Evolutionary conservation across 208 protist species (phyloP).

Genomic region (Trypanosoma lewisi): DNA sequence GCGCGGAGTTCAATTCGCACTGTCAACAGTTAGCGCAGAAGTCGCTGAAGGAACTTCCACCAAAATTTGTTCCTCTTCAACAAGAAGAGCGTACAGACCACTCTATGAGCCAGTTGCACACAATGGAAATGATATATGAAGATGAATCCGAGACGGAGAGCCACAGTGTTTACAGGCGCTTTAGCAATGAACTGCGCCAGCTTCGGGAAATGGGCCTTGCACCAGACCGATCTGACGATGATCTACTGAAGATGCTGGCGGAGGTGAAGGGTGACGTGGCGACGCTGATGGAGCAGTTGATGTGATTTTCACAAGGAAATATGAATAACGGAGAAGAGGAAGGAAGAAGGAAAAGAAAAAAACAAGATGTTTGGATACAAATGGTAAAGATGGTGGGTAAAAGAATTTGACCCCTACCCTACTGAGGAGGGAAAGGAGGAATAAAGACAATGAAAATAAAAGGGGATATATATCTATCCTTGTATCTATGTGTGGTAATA

Average conservation of each 20-base stretch:
- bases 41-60: conserved; percentile 86
- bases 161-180: neutral
- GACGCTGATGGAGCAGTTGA: conserved; percentile 56
- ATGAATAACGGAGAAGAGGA: neutral
- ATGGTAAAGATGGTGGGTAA: no score
- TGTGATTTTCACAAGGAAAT: conserved; percentile 19
- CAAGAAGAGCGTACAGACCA: conserved; percentile 64
- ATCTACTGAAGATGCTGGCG: conserved; percentile 57
- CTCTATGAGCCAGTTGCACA: conserved; percentile 23
- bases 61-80: conserved; percentile 71
- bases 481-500: no score
- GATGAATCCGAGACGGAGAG: conserved; percentile 20
- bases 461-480: no score
- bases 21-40: conserved; percentile 80
- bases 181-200: conserved; percentile 64
- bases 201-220: conserved; percentile 68
- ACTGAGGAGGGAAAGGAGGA: no score
- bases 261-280: conserved; percentile 74
- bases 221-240: conserved; percentile 49
- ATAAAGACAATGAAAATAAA: no score
- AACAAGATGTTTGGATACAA: neutral
- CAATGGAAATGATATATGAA: conserved; percentile 26
- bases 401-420: no score
- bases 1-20: conserved; percentile 50
- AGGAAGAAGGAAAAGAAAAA: neutral